Conservation (phyloP, 1,284 basidiomycete genomes). For the Cryptococcus sp. region DNA sequence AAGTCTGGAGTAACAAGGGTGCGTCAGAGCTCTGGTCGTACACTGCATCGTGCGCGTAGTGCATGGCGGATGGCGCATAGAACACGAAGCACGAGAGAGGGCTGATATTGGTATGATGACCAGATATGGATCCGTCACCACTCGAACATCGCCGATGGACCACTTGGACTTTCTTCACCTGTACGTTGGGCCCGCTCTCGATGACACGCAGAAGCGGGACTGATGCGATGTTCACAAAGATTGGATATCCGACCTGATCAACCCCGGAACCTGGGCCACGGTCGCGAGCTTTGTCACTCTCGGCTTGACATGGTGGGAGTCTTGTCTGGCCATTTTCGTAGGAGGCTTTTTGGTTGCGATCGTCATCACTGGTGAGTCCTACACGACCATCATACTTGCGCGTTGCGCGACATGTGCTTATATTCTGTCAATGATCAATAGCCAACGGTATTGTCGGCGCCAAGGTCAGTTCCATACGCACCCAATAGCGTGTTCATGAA, state of each 20-base stretch:
- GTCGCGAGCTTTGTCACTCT: constrained; percentile 37
- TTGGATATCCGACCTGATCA: constrained; percentile 46
- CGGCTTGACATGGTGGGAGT: constrained; percentile 46
- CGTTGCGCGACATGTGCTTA: too few species aligned
- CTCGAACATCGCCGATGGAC: constrained; percentile 42
- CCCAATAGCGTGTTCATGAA: not conserved
- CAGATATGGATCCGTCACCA: constrained; percentile 47
- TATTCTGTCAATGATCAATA: not conserved
- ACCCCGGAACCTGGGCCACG: constrained; percentile 46
- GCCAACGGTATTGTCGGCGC: constrained; percentile 71
- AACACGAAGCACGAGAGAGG: not conserved
- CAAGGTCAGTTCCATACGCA: constrained; percentile 51
- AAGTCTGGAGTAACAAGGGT: constrained; percentile 47
- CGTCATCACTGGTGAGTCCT: constrained; percentile 33
- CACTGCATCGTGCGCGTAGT: not conserved
- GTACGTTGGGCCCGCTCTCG: constrained; percentile 12
- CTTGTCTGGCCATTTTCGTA: constrained; percentile 39
- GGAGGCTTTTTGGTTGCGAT: constrained; percentile 36
- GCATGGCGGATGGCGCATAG: not conserved
- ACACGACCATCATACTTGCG: not conserved
- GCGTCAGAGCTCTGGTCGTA: constrained; percentile 2
- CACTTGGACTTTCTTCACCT: constrained; percentile 40
- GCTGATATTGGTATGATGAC: not conserved
- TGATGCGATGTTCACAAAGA: constrained; percentile 13
- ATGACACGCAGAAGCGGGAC: not conserved